Base-by-base conservation (phyloP, 345 rosid species). In the Firmiana major region DNA sequence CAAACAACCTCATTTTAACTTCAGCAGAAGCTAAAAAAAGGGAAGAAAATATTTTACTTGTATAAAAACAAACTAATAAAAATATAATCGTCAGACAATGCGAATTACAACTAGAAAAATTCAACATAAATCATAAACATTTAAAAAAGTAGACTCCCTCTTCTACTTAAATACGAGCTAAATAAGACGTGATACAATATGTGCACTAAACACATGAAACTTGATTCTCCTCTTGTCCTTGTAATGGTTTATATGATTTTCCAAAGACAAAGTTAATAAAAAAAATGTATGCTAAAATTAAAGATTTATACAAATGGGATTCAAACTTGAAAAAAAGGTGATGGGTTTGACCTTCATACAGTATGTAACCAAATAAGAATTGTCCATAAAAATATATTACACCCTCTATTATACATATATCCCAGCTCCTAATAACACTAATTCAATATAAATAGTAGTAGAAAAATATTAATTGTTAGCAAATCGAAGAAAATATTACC, bases 401-500 rank as follows among this genome's bases (percentile, higher is more conserved):
- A 34, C 38, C 45, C 19, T 19, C 46, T 49, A 9, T 5, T 12
- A 51, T 51, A 28, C 75, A 71, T 71, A 10, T 71, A 51, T 9
- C 28, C 10, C 43, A 53, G 34, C 28, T 71, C 46, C 46, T 34
- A 53, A 53, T 31, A 17, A 53, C 46, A 34, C 46, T 2, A 7
- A 51, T 31, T 51, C 9, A 71, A 51, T 31, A 53, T 9, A 53
- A 34, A 31, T 34, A 19, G 4, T 19, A 53, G 24, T 2, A 22
- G 26, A 11, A 71, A 71, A 31, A 42, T 19, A 53, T 34, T 10
- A n/a, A 34, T 10, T 34, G 46, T 5, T 9, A 71, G 62, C 59
- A 55, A 75, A n/a, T 28, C 13, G 67, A 73, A 76, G 68, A 58
- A 81, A 75, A 42, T 63, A 71, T 79, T 87, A 95, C 98, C 99